Evolutionary conservation across 2,329 filamentous ascomycete species (phyloP).

Genomic region (Xylariaceae sp.): DNA sequence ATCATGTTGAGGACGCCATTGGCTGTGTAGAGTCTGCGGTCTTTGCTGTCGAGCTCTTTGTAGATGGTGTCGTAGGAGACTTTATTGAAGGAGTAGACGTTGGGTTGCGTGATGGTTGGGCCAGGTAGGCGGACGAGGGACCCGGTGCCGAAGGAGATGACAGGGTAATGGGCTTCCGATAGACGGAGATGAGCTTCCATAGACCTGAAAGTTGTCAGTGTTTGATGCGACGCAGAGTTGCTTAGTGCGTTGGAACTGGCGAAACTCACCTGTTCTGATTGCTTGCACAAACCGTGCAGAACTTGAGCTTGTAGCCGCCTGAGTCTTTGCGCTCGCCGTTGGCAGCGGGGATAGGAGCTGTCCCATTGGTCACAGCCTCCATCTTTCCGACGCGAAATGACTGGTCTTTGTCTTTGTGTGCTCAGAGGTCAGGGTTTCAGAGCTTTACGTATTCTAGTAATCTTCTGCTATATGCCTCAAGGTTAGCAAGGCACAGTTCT

Average conservation of each 20-base stretch:
- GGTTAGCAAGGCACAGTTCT: slow-evolving; percentile 4
- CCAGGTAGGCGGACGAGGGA: slow-evolving; percentile 91
- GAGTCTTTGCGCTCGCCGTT: slow-evolving; percentile 50
- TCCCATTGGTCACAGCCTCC: slow-evolving; percentile 43
- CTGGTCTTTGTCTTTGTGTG: too few species aligned
- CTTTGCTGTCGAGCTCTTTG: slow-evolving; percentile 82
- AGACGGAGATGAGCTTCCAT: slow-evolving; percentile 99
- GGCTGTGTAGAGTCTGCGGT: slow-evolving; percentile 79
- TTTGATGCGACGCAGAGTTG: neutral
- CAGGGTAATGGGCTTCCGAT: slow-evolving; percentile 82
- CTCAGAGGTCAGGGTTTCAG: too few species aligned
- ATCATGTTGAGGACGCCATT: slow-evolving; percentile 97
- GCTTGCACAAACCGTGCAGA: slow-evolving; percentile 98
- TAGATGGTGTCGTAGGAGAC: slow-evolving; percentile 96
- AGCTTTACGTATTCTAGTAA: too few species aligned
- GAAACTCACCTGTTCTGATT: slow-evolving; percentile 89
- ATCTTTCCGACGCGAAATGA: slow-evolving; percentile 10
- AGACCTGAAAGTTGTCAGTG: slow-evolving; percentile 51
- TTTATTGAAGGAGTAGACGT: slow-evolving; percentile 97
- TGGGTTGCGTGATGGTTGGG: slow-evolving; percentile 86
- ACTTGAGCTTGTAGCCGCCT: slow-evolving; percentile 81
- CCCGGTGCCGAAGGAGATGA: slow-evolving; percentile 96
- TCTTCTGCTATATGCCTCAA: neutral
- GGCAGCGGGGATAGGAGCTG: slow-evolving; percentile 30
- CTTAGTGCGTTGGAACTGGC: neutral